Evolutionary conservation across 140 eudicot species (phyloP).

Genomic region (Anethum foeniculum): DNA sequence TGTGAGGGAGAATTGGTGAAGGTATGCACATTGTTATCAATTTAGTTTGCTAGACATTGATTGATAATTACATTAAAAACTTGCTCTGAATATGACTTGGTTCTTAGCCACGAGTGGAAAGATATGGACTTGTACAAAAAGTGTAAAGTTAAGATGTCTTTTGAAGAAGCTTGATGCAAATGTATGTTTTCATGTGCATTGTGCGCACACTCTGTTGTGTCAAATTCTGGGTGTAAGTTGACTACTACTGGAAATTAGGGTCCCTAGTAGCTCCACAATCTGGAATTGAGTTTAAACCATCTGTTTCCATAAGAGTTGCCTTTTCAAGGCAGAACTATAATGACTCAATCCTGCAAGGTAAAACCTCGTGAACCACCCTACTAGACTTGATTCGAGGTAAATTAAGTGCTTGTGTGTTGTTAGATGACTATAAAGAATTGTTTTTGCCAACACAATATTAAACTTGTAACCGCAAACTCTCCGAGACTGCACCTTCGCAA

Average conservation of each 20-base stretch:
- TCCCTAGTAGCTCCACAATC: too few species aligned
- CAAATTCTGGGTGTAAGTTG: neutral
- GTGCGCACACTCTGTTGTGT: neutral
- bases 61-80: neutral
- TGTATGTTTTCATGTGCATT: neutral
- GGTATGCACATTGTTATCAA: conserved; percentile 33
- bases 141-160: neutral
- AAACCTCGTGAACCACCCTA: neutral
- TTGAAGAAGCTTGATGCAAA: neutral
- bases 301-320: too few species aligned
- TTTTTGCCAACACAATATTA: neutral
- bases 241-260: neutral
- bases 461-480: neutral
- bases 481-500: neutral
- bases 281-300: too few species aligned
- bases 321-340: neutral
- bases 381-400: neutral
- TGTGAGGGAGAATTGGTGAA: conserved; percentile 88
- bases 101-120: neutral
- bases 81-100: neutral
- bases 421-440: neutral
- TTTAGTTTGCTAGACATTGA: neutral
- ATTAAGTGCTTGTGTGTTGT: neutral
- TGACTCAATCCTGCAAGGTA: neutral
- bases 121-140: neutral